phyloP scores from a whole-genome alignment of 371 early-diverging fungal genomes.

The Saksenaea oblongispora region DNA sequence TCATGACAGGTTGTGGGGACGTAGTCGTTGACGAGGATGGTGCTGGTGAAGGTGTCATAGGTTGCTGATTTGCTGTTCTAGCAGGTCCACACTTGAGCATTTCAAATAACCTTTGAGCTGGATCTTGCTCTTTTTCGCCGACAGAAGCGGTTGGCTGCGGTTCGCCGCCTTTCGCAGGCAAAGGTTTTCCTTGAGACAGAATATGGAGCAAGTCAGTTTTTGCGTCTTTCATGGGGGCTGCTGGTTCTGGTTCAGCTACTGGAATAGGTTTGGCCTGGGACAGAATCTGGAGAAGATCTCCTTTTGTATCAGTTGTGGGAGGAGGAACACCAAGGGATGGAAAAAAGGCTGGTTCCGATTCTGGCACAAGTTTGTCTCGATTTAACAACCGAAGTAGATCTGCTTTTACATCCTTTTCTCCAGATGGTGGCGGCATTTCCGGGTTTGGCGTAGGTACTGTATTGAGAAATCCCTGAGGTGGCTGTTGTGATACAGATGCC shows the following conservation, averaged over 20 bases:
- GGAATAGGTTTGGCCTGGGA: not conserved
- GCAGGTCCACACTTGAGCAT: not conserved
- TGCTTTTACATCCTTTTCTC: not conserved
- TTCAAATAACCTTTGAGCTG: not conserved
- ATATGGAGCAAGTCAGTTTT: not conserved
- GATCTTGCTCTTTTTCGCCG: not conserved
- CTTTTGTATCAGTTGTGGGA: not conserved
- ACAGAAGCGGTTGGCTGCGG: not conserved
- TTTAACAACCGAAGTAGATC: not conserved
- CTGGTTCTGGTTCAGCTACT: not conserved
- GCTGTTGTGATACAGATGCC: conserved; percentile 17
- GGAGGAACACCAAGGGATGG: not conserved
- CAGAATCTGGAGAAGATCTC: not conserved
- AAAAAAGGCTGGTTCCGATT: not conserved
- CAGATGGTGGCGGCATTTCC: not conserved
- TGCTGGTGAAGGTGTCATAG: not conserved
- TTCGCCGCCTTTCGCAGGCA: not conserved
- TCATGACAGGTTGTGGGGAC: conserved; percentile 4
- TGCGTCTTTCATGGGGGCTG: not conserved
- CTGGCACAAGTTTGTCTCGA: not conserved
- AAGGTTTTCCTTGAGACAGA: not conserved
- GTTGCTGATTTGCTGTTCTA: not conserved
- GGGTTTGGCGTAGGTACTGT: not conserved
- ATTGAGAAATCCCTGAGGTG: conserved; percentile 1
- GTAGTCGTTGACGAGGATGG: conserved; percentile 5